phyloP scores from a whole-genome alignment of 1,284 basidiomycete species.

The Inonotus obliquus region DNA sequence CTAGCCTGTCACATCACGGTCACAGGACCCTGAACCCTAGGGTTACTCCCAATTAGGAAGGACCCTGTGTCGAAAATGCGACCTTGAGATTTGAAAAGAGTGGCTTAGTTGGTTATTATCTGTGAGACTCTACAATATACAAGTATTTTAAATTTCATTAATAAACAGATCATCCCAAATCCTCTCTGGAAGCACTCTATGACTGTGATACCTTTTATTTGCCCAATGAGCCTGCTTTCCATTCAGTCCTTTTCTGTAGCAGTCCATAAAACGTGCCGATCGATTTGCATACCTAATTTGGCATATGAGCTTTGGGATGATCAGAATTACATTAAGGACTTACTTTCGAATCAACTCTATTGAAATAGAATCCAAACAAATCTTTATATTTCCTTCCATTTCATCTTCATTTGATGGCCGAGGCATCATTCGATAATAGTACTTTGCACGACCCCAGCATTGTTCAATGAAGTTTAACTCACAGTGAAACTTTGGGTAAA shows the following conservation, averaged over 20 bases:
- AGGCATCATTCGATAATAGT: not conserved
- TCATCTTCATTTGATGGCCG: not conserved
- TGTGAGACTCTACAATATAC: no score
- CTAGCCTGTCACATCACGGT: no score
- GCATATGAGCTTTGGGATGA: not conserved
- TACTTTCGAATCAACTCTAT: not conserved
- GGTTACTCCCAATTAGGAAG: no score
- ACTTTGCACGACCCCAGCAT: conserved; percentile 7
- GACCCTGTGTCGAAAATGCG: no score
- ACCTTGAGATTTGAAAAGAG: no score
- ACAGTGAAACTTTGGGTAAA: conserved; percentile 13
- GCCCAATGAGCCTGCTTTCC: conserved; percentile 18
- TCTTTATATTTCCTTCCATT: conserved; percentile 1
- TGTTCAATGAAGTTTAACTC: conserved; percentile 16
- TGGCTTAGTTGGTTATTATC: no score
- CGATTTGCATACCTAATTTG: conserved; percentile 2
- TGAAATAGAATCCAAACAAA: conserved; percentile 3
- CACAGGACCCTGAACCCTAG: no score
- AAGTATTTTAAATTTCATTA: no score
- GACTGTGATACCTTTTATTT: conserved; percentile 13
- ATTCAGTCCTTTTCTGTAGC: conserved; percentile 13
- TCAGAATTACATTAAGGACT: not conserved
- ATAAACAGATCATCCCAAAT: no score
- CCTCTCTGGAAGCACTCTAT: not conserved
- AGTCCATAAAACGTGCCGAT: conserved; percentile 19